phyloP scores from a whole-genome alignment of 805 yeast species.

The Hanseniaspora singularis region DNA sequence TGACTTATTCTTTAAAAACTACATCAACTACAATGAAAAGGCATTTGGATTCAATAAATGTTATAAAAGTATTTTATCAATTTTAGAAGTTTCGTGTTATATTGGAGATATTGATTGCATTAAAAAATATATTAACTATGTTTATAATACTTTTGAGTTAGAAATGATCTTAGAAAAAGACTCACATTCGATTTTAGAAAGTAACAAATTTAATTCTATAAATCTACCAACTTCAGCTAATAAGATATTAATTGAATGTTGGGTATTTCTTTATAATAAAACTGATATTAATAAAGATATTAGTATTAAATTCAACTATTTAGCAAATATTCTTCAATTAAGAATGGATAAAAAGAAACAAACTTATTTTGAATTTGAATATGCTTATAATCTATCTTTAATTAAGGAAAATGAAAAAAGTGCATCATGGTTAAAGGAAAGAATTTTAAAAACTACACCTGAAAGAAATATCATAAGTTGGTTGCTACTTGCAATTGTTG shows the following conservation, averaged over 20 bases:
- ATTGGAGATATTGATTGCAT: slow-evolving; percentile 17
- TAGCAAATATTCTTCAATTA: slow-evolving; percentile 23
- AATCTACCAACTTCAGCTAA: neutral
- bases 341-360: neutral
- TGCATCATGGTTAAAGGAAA: slow-evolving; percentile 35
- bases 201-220: slow-evolving; percentile 3
- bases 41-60: slow-evolving; percentile 28
- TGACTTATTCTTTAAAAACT: slow-evolving; percentile 31
- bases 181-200: neutral
- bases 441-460: slow-evolving; percentile 40
- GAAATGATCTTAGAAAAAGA: neutral
- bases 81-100: slow-evolving; percentile 23
- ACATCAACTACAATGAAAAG: slow-evolving; percentile 32
- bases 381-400: slow-evolving; percentile 39
- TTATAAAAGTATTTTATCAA: slow-evolving; percentile 31
- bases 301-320: slow-evolving; percentile 16
- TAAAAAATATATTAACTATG: neutral
- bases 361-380: slow-evolving; percentile 30
- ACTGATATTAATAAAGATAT: neutral
- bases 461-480: slow-evolving; percentile 45
- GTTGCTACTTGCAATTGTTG: slow-evolving; percentile 54
- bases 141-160: neutral
- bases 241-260: neutral
- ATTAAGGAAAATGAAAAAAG: slow-evolving; percentile 35
- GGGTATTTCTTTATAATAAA: neutral